A percentile compares a stretch with the other conserved stretches of the same genome.
These are phyloP conservation scores for Pelargonium exstipulatum DNA, from an alignment of 441 rosid species.

Conservation along the genomic window DNA sequence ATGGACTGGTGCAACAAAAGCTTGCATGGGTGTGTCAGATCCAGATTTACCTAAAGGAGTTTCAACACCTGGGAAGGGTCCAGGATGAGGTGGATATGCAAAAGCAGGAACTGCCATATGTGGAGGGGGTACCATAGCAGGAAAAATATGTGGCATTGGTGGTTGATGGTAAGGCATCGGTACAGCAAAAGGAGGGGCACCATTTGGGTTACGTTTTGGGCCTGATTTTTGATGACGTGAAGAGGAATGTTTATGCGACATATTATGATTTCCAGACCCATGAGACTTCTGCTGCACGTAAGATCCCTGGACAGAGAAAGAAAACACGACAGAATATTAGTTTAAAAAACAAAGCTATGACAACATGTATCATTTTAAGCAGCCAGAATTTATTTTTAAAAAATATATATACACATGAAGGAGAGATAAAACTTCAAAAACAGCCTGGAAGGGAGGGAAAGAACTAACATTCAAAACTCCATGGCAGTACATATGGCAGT, in stretches of 20 bases:
- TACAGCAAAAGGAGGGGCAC: conserved; percentile 47
- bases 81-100: conserved; percentile 53
- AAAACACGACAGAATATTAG: conserved; percentile 15
- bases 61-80: conserved; percentile 56
- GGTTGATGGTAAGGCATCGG: conserved; percentile 54
- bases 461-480: neutral
- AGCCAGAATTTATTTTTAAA: neutral
- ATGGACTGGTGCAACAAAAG: conserved; percentile 52
- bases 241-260: conserved; percentile 44
- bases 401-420: neutral
- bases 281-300: conserved; percentile 48
- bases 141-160: conserved; percentile 43
- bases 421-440: neutral
- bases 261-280: conserved; percentile 48
- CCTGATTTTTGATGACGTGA: conserved; percentile 58
- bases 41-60: conserved; percentile 53
- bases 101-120: conserved; percentile 58
- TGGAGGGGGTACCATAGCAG: conserved; percentile 56
- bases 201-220: conserved; percentile 51
- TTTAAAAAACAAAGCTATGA: conserved; percentile 17
- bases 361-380: neutral
- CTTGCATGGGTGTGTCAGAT: conserved; percentile 44
- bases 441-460: neutral
- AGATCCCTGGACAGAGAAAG: conserved; percentile 40
- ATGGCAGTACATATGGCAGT: neutral